Percentiles rank a stretch among this genome's conserved stretches.
phyloP scores from a whole-genome alignment of 371 early-diverging fungal genomes.

The Mucor mucedo region DNA sequence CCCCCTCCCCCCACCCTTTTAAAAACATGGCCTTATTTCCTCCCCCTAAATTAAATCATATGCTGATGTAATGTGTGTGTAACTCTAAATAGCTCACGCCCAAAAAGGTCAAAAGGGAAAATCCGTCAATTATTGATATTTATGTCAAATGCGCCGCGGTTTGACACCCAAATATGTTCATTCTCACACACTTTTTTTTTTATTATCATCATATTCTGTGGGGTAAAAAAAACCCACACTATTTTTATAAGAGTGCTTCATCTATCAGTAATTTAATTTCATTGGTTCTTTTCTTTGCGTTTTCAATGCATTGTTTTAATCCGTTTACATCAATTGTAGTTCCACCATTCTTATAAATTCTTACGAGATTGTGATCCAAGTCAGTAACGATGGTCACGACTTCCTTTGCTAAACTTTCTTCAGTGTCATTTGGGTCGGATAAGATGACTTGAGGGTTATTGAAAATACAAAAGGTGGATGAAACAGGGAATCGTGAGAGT shows the following conservation, averaged over 20 bases:
- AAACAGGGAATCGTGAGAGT: conserved; percentile 60
- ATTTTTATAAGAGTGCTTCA: conserved; percentile 12
- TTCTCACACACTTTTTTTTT: conserved; percentile 15
- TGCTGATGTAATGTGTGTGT: background rate
- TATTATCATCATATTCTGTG: background rate
- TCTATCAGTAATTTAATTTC: conserved; percentile 36
- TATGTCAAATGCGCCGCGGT: conserved; percentile 29
- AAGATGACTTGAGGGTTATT: conserved; percentile 60
- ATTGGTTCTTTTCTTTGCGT: conserved; percentile 49
- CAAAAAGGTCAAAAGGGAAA: background rate
- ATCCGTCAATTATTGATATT: background rate
- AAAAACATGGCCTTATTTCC: no score
- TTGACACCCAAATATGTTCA: conserved; percentile 19
- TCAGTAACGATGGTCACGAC: conserved; percentile 68
- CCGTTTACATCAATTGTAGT: conserved; percentile 38
- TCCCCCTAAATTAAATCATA: no score
- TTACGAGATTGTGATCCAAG: conserved; percentile 55
- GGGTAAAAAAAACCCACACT: conserved; percentile 14
- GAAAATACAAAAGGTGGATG: conserved; percentile 74
- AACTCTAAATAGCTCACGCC: no score
- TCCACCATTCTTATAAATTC: conserved; percentile 63
- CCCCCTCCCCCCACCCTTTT: no score
- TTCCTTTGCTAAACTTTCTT: conserved; percentile 67
- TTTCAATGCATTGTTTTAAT: conserved; percentile 49
- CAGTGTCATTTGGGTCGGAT: conserved; percentile 79